These are phyloP conservation scores for Ustilago loliicola DNA, from an alignment of 1,284 basidiomycete genomes.

Conservation along the genomic window DNA sequence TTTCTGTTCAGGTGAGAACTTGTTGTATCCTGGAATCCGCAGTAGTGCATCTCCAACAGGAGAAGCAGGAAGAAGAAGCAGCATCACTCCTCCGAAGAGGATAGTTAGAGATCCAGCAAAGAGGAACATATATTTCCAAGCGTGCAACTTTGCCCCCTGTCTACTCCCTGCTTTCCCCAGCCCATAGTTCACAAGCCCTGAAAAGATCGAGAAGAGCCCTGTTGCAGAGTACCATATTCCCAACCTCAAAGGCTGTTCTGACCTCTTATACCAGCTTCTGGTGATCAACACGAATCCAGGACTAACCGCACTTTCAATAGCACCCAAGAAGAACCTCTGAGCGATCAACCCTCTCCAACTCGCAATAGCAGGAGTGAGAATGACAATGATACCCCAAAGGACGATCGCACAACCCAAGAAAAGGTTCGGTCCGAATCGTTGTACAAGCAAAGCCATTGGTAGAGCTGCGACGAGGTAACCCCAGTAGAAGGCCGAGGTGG, in stretches of 20 bases:
- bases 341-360: constrained; percentile 72
- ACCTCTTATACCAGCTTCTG: constrained; percentile 73
- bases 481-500: constrained; percentile 72
- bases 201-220: constrained; percentile 72
- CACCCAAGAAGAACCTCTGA: constrained; percentile 71
- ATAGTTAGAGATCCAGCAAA: constrained; percentile 74
- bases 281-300: constrained; percentile 74
- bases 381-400: constrained; percentile 73
- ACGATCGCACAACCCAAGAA: constrained; percentile 60
- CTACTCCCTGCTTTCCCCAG: constrained; percentile 70
- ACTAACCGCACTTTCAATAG: constrained; percentile 71
- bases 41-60: constrained; percentile 66
- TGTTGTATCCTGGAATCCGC: constrained; percentile 53
- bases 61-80: constrained; percentile 72
- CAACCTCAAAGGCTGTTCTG: constrained; percentile 59
- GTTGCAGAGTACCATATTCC: constrained; percentile 74
- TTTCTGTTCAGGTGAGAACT: constrained; percentile 49
- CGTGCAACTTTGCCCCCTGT: constrained; percentile 65
- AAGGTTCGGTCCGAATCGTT: constrained; percentile 72
- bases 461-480: constrained; percentile 73
- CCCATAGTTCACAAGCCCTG: constrained; percentile 73
- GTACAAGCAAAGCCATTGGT: constrained; percentile 72
- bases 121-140: constrained; percentile 74
- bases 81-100: constrained; percentile 72
- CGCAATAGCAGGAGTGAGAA: constrained; percentile 72